These are phyloP conservation scores for Tieghemiomyces parasiticus DNA, from an alignment of 192 early-diverging fungal genomes.

Conservation along the genomic window DNA sequence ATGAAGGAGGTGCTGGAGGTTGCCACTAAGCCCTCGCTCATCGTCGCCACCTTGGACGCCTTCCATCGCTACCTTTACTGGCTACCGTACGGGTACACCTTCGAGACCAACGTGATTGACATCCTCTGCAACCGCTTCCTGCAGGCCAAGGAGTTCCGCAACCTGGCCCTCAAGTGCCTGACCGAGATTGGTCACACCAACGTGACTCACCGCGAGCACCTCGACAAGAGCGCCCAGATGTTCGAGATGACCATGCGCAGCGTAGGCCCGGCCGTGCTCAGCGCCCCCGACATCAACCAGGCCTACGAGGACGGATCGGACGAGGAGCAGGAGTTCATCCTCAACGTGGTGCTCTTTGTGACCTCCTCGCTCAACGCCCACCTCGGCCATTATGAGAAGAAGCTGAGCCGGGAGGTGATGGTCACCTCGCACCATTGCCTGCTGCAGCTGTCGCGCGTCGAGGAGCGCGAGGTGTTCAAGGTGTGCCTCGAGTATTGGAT, in stretches of 20 bases:
- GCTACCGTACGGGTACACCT: conserved; percentile 97
- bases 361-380: conserved; percentile 75
- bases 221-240: conserved; percentile 72
- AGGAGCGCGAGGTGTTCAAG: conserved; percentile 97
- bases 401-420: conserved; percentile 35
- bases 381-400: conserved; percentile 47
- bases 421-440: conserved; percentile 79
- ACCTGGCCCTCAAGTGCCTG: conserved; percentile 88
- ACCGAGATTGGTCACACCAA: conserved; percentile 92
- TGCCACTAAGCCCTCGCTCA: conserved; percentile 77
- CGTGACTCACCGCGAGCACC: conserved; percentile 53
- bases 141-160: conserved; percentile 72
- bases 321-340: conserved; percentile 91
- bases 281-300: not conserved
- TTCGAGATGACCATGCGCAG: conserved; percentile 65
- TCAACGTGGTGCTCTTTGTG: conserved; percentile 87
- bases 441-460: conserved; percentile 76
- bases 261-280: conserved; percentile 19
- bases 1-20: conserved; percentile 89
- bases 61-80: conserved; percentile 93
- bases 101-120: conserved; percentile 85
- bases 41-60: conserved; percentile 84
- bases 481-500: conserved; percentile 97
- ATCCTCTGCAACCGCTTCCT: conserved; percentile 72
- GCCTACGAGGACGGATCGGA: conserved; percentile 40